Conservation (phyloP, 2,329 filamentous ascomycete genomes). For the Alternaria metachromatica region DNA sequence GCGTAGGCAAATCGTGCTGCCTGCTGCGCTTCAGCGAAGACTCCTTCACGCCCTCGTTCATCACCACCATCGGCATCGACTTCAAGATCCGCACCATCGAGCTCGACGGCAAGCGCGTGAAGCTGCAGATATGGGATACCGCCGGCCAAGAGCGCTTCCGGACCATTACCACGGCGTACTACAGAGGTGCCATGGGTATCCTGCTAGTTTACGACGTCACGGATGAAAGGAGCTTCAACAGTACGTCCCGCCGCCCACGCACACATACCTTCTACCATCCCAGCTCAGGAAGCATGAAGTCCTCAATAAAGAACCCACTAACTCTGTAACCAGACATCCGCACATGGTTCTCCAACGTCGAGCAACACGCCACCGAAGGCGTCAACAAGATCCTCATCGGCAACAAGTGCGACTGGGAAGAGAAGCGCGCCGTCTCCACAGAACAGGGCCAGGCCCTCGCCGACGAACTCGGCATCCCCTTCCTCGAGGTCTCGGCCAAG, state of each 20-base stretch:
- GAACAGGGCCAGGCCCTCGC: constrained; percentile 93
- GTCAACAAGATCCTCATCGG: constrained; percentile 99
- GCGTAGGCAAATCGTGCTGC: constrained; percentile 97
- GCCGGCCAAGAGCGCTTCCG: constrained; percentile 98
- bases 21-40: constrained; percentile 96
- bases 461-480: constrained; percentile 94
- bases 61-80: constrained; percentile 99
- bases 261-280: not conserved
- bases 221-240: constrained; percentile 93
- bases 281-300: accelerated
- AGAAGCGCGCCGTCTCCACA: constrained; percentile 93
- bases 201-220: constrained; percentile 98
- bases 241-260: constrained; percentile 60
- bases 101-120: constrained; percentile 97
- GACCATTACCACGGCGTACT: constrained; percentile 98
- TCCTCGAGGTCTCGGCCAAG: constrained; percentile 98
- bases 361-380: constrained; percentile 96
- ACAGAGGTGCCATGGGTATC: constrained; percentile 97
- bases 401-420: constrained; percentile 99
- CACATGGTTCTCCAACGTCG: constrained; percentile 99
- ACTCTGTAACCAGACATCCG: constrained; percentile 79
- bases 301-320: constrained; percentile 19
- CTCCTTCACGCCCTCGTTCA: constrained; percentile 96
- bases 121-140: constrained; percentile 99
- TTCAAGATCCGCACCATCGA: constrained; percentile 99